phyloP scores from a whole-genome alignment of 257 asterid species.

The Lycium barbarum region DNA sequence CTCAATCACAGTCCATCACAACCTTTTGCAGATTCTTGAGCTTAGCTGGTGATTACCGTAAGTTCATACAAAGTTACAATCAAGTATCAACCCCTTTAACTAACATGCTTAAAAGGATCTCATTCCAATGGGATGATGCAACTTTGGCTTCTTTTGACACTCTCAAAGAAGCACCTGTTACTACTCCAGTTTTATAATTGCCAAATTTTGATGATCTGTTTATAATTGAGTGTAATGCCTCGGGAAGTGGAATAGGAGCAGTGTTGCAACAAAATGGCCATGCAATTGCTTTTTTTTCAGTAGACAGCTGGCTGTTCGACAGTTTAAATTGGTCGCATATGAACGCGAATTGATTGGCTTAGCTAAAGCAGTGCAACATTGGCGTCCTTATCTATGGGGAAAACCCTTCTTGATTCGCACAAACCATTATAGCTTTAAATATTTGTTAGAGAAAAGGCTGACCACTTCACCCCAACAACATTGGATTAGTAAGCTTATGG shows the following conservation, averaged over 20 bases:
- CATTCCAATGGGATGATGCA: background rate
- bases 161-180: background rate
- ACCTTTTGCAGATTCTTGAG: conserved; percentile 27
- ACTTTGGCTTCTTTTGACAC: background rate
- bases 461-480: background rate
- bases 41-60: conserved; percentile 17
- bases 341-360: background rate
- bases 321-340: background rate
- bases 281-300: background rate
- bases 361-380: background rate
- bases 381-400: background rate
- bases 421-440: background rate
- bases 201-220: conserved; percentile 23
- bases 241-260: background rate
- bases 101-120: background rate
- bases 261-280: background rate
- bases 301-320: background rate
- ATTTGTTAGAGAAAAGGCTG: background rate
- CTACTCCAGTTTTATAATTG: background rate
- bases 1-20: background rate
- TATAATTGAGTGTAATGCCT: conserved; percentile 29
- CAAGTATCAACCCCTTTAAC: background rate
- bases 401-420: background rate
- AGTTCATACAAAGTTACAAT: conserved; percentile 13
- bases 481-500: background rate